These are phyloP conservation scores for Umbilicaria muhlenbergii DNA, from an alignment of 495 filamentous ascomycete species.

Conservation along the genomic window DNA sequence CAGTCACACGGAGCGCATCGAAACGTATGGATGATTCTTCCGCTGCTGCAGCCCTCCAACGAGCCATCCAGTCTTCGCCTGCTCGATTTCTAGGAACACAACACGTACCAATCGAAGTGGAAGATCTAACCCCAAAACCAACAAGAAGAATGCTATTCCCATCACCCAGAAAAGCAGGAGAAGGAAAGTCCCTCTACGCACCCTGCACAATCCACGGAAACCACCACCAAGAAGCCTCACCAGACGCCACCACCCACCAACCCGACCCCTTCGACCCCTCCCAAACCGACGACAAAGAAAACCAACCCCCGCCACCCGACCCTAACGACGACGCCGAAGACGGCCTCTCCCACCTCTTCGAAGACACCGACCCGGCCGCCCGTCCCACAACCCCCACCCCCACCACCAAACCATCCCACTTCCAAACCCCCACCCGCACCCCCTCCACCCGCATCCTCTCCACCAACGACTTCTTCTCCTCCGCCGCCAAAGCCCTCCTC, in stretches of 20 bases:
- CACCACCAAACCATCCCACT: conserved; percentile 29
- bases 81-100: conserved; percentile 47
- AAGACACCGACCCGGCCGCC: conserved; percentile 29
- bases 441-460: conserved; percentile 14
- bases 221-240: too few relatives aligned
- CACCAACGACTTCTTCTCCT: conserved; percentile 10
- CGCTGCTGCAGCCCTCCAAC: conserved; percentile 39
- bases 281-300: conserved; percentile 30
- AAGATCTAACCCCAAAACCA: conserved; percentile 42
- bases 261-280: background rate
- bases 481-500: conserved; percentile 9
- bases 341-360: conserved; percentile 45
- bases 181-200: conserved; percentile 14
- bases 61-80: conserved; percentile 59
- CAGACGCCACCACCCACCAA: background rate
- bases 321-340: conserved; percentile 10
- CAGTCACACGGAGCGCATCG: conserved; percentile 10
- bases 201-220: background rate
- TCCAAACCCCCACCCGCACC: conserved; percentile 39
- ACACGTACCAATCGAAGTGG: conserved; percentile 49
- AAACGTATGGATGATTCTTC: conserved; percentile 29
- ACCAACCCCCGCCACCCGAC: conserved; percentile 18
- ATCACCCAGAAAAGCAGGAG: conserved; percentile 15
- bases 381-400: conserved; percentile 49
- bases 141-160: conserved; percentile 73